These are phyloP conservation scores for Talaromyces verruculosus DNA, from an alignment of 2,329 filamentous ascomycete genomes.

Conservation along the genomic window DNA sequence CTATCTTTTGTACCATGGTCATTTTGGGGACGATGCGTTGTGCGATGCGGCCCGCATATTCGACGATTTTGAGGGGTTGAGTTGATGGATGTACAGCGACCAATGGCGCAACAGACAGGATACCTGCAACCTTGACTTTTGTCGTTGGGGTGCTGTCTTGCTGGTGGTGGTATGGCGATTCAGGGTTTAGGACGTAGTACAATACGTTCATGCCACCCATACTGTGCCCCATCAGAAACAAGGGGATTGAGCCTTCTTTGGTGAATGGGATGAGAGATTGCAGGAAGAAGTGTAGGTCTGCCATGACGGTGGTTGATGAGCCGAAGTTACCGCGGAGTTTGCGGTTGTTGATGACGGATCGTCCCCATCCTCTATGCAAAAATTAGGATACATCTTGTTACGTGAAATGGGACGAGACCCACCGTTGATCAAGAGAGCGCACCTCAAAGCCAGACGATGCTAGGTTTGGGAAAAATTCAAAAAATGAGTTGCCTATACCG, in stretches of 20 bases:
- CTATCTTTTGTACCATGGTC: slow-evolving; percentile 15
- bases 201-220: slow-evolving; percentile 85
- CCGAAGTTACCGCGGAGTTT: slow-evolving; percentile 71
- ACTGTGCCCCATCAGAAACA: slow-evolving; percentile 86
- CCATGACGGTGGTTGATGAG: slow-evolving; percentile 68
- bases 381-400: not conserved
- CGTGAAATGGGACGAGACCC: slow-evolving; percentile 15
- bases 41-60: slow-evolving; percentile 13
- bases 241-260: slow-evolving; percentile 36
- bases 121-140: slow-evolving; percentile 34
- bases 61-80: slow-evolving; percentile 45
- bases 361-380: slow-evolving; percentile 69
- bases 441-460: slow-evolving; percentile 71
- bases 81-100: slow-evolving; percentile 71
- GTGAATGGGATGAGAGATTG: slow-evolving; percentile 54
- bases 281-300: slow-evolving; percentile 77
- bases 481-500: slow-evolving; percentile 65
- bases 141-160: slow-evolving; percentile 1
- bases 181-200: slow-evolving; percentile 52
- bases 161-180: slow-evolving; percentile 27
- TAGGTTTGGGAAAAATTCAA: slow-evolving; percentile 69
- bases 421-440: slow-evolving; percentile 75
- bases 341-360: slow-evolving; percentile 58
- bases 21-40: slow-evolving; percentile 11
- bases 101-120: slow-evolving; percentile 75